These are phyloP conservation scores for Thalassiosira exigua DNA, from an alignment of 352 stramenopile species.

Conservation along the genomic window DNA sequence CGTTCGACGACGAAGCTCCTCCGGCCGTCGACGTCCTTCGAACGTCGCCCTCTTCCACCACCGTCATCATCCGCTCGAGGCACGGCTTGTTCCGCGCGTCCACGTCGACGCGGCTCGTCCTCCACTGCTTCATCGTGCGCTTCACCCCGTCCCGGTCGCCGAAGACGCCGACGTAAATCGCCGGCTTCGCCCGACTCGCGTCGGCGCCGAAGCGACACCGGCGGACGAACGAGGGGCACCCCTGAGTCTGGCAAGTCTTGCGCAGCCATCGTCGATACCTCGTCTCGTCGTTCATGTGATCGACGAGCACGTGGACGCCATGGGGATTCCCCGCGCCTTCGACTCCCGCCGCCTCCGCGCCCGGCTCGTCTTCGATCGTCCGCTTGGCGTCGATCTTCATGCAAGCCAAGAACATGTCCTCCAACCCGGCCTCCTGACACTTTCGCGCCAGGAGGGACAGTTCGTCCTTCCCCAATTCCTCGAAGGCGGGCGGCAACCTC, in stretches of 20 bases:
- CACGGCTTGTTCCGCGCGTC: constrained; percentile 70
- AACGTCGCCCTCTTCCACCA: constrained; percentile 61
- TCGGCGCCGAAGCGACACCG: constrained; percentile 34
- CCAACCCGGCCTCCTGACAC: constrained; percentile 69
- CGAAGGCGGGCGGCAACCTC: constrained; percentile 44
- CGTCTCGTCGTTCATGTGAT: constrained; percentile 83
- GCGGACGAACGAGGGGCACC: constrained; percentile 51
- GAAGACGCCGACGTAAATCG: constrained; percentile 67
- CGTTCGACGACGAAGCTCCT: too few species aligned
- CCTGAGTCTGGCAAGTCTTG: constrained; percentile 50
- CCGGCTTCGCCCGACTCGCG: constrained; percentile 41
- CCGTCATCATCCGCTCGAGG: constrained; percentile 74
- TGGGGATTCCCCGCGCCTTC: constrained; percentile 1
- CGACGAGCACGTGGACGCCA: constrained; percentile 40
- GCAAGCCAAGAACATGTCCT: constrained; percentile 68
- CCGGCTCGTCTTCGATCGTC: constrained; percentile 7
- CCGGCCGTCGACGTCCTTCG: too few species aligned
- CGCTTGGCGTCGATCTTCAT: constrained; percentile 73
- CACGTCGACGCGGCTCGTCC: constrained; percentile 75
- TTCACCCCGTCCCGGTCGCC: constrained; percentile 42
- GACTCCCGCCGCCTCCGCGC: not conserved
- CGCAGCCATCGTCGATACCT: constrained; percentile 74
- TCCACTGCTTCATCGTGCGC: constrained; percentile 73
- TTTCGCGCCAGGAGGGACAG: constrained; percentile 68
- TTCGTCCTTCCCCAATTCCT: constrained; percentile 57